Conservation (phyloP, 164 flowering plant genomes). For the Annona cherimola region DNA sequence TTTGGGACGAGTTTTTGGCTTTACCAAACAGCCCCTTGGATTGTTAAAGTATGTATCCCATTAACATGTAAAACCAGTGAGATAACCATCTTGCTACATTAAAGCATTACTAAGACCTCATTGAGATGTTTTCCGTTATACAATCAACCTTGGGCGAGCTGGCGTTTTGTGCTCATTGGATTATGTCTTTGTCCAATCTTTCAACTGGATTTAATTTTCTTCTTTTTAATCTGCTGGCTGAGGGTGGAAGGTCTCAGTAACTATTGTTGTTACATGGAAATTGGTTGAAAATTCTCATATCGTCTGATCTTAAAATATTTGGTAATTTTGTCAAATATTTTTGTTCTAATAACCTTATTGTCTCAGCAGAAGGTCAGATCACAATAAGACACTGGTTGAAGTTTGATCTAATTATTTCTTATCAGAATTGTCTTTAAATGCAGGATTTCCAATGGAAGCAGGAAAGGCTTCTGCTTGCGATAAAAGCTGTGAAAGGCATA, state of each 20-base stretch:
- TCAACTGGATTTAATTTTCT: too few species aligned
- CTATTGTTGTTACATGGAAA: background rate
- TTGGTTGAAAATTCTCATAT: background rate
- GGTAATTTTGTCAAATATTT: too few species aligned
- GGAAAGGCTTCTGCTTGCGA: slow-evolving; percentile 34
- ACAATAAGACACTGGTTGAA: background rate
- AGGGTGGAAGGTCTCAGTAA: background rate
- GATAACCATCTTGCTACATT: too few species aligned
- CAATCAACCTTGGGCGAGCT: too few species aligned
- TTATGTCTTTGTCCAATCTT: too few species aligned
- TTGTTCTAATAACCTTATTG: background rate
- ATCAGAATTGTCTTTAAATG: slow-evolving; percentile 10
- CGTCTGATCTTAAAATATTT: background rate
- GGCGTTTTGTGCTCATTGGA: too few species aligned
- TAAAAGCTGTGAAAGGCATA: slow-evolving; percentile 32
- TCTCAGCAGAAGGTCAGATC: background rate
- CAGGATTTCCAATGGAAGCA: slow-evolving; percentile 41
- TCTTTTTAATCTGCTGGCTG: background rate
- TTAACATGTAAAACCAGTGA: too few species aligned
- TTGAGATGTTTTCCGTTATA: too few species aligned
- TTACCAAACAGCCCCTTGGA: too few species aligned
- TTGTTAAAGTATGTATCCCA: too few species aligned
- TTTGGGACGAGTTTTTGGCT: too few species aligned
- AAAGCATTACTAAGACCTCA: too few species aligned
- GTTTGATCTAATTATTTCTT: background rate